Evolutionary conservation across 352 stramenopile species (phyloP), one percentile per base, ranked within the genome.

Genomic region (Pythium aristosporum): DNA sequence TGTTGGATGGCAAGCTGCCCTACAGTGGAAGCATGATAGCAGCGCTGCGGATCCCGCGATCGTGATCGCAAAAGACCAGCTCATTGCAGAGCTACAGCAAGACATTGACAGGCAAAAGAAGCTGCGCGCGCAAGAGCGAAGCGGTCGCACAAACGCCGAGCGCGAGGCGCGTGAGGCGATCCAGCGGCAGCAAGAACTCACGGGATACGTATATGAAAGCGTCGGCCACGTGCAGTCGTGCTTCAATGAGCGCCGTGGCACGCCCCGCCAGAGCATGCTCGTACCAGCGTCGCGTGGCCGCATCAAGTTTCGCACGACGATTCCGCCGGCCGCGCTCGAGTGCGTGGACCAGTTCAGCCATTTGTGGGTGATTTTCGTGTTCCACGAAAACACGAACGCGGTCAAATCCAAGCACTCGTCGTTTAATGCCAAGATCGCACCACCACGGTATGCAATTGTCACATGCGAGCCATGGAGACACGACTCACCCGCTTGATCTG

Each of bases 351-450:
- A 95, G 65, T 97, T 94, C 68, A 94, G 81, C 61, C 89, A 97
- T 65, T 51, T 94, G 18, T 97, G 89, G 89, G 85, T 97, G n/a
- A 68, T 97, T 55, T 97, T 97, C 41, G 84, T 94, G 53, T 97
- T 97, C 65, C 89, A 97, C 48, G 84, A 94, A 63, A 97, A 97
- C 75, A 97, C 89, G 9, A 97, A 97, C 61, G 52, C 88, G 15
- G 50, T 61, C 52, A 75, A 73, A 37, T 37, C 41, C 43, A 89
- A 89, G 42, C 67, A 65, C 37, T 73, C 79, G 30, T 90, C 83
- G 10, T 91, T 92, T 63, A 72, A 82, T 0, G 86, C 86, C 67
- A 94, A 94, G 67, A 94, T 94, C 57, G 80, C 82, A 3, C 86
- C 81, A 16, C 85, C 85, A 37, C 80, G 77, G 76, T 82, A 82